Evolutionary conservation across 1,284 basidiomycete genomes (phyloP).

Genomic region (Ceratobasidium sp.): DNA sequence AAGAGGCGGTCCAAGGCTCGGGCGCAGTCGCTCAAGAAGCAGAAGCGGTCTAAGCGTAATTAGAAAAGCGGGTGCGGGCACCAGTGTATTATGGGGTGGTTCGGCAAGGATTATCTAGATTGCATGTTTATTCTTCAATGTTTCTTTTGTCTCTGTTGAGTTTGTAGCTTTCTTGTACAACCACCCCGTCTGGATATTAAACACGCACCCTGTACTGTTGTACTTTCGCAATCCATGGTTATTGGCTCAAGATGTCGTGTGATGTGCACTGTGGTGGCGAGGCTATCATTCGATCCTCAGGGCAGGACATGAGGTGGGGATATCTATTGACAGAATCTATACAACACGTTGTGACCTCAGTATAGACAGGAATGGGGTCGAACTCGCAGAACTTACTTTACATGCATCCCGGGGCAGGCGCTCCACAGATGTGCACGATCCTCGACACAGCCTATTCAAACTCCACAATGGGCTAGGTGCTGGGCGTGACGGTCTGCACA

Average conservation of each 20-base stretch:
- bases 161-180: neutral
- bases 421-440: neutral
- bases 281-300: neutral
- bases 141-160: neutral
- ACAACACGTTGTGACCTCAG: slow-evolving; percentile 19
- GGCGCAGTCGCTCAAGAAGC: slow-evolving; percentile 21
- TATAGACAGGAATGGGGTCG: neutral
- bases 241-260: neutral
- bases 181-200: neutral
- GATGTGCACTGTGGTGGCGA: neutral
- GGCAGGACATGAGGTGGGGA: slow-evolving; percentile 1
- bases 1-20: slow-evolving; percentile 27
- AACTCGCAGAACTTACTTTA: slow-evolving; percentile 4
- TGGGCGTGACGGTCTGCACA: slow-evolving; percentile 59
- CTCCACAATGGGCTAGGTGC: slow-evolving; percentile 1
- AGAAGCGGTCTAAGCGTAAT: slow-evolving; percentile 29
- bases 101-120: neutral
- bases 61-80: slow-evolving; percentile 4
- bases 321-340: slow-evolving; percentile 17
- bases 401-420: neutral
- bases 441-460: too few relatives aligned
- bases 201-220: slow-evolving; percentile 10
- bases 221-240: slow-evolving; percentile 1
- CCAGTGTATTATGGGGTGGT: neutral
- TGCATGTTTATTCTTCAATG: neutral